phyloP scores from a whole-genome alignment of 441 rosid genomes.

The Arabidopsis lyrata region DNA sequence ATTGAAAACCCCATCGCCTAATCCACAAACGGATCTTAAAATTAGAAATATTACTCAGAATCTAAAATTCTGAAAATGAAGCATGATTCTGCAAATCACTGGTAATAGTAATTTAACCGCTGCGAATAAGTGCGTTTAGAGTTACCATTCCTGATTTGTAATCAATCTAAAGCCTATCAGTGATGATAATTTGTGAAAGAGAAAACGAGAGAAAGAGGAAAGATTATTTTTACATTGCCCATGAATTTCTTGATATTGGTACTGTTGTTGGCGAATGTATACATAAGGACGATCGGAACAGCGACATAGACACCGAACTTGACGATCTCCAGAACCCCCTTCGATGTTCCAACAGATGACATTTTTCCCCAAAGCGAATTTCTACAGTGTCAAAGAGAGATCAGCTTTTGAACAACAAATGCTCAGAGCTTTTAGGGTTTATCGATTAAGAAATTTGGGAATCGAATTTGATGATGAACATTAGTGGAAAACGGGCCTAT shows the following conservation, averaged over 20 bases:
- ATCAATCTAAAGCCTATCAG: background rate
- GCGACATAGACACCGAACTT: slow-evolving; percentile 81
- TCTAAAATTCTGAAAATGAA: background rate
- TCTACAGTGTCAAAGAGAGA: background rate
- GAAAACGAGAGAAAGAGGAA: background rate
- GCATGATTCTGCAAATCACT: background rate
- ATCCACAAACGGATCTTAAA: background rate
- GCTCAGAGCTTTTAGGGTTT: slow-evolving; percentile 24
- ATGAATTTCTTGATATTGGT: slow-evolving; percentile 81
- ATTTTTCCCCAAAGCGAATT: slow-evolving; percentile 35
- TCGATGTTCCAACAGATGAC: slow-evolving; percentile 81
- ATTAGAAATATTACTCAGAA: background rate
- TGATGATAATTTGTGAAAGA: background rate
- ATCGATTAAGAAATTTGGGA: slow-evolving; percentile 23
- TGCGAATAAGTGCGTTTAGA: too few relatives aligned
- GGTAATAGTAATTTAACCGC: too few relatives aligned
- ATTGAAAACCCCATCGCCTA: background rate
- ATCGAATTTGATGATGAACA: background rate
- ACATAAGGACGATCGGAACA: slow-evolving; percentile 79
- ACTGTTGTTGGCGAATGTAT: slow-evolving; percentile 81
- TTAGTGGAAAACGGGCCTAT: background rate
- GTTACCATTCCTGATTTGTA: background rate
- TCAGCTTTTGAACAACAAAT: background rate
- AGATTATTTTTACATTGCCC: slow-evolving; percentile 58
- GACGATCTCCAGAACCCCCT: slow-evolving; percentile 79